Percentiles rank a stretch among this genome's conserved stretches.
These are phyloP conservation scores for Camellia oleifera DNA, from an alignment of 179 eudicot species.

Conservation along the genomic window DNA sequence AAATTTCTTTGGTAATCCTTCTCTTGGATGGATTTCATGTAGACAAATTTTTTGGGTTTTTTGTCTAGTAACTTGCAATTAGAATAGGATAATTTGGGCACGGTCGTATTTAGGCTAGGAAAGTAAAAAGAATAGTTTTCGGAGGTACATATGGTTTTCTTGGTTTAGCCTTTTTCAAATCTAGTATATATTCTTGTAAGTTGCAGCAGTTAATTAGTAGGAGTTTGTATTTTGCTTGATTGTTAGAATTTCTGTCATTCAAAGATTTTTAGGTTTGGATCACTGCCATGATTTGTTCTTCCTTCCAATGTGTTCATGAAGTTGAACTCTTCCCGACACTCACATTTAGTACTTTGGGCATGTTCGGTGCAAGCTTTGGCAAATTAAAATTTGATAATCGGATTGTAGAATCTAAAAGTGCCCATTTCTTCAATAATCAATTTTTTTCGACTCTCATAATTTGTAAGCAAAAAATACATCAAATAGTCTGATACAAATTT, in stretches of 20 bases:
- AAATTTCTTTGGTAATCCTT: background rate
- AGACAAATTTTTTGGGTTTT: background rate
- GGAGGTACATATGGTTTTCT: background rate
- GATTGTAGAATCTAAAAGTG: too few species aligned
- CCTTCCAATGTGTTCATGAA: too few species aligned
- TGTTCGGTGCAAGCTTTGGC: too few species aligned
- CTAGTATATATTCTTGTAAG: background rate
- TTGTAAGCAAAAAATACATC: too few species aligned
- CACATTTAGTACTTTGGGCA: too few species aligned
- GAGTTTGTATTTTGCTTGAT: background rate
- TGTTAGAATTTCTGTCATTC: background rate
- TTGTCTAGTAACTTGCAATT: background rate
- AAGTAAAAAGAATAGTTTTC: background rate
- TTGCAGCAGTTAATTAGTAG: background rate
- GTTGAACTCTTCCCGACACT: too few species aligned
- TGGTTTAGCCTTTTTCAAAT: background rate
- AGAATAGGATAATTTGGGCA: constrained; percentile 5
- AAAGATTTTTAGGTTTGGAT: too few species aligned
- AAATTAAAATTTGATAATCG: too few species aligned
- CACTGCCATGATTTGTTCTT: background rate
- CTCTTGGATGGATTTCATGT: background rate
- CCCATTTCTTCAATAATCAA: too few species aligned
- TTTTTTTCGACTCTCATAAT: too few species aligned
- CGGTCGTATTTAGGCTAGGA: constrained; percentile 1
- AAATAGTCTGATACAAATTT: too few species aligned